A percentile compares a stretch with the other conserved stretches of the same genome.
phyloP scores from a whole-genome alignment of 1,284 basidiomycete species.

The Moesziomyces globuligerus region DNA sequence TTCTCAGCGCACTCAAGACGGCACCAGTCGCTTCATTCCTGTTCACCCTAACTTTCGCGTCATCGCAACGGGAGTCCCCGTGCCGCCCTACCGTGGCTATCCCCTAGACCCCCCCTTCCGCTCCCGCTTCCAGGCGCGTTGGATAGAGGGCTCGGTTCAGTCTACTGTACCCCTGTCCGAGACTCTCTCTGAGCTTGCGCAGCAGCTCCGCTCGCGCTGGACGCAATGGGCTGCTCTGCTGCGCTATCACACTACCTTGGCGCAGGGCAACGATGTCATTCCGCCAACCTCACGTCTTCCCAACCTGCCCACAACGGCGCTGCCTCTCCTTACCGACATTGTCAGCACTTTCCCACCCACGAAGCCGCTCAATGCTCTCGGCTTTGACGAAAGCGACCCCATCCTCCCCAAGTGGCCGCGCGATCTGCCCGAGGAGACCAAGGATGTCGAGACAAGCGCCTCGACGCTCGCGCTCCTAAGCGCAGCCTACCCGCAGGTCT shows the following conservation, averaged over 20 bases:
- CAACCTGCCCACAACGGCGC: constrained; percentile 59
- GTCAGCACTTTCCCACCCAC: constrained; percentile 56
- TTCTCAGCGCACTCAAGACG: too few species aligned
- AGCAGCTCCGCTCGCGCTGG: constrained; percentile 54
- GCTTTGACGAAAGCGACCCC: constrained; percentile 30
- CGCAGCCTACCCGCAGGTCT: constrained; percentile 61
- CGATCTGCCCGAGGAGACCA: constrained; percentile 15
- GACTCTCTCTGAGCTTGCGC: constrained; percentile 20
- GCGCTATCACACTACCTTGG: constrained; percentile 53
- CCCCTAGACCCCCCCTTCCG: constrained; percentile 69
- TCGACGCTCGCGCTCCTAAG: constrained; percentile 56
- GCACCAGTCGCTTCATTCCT: constrained; percentile 58
- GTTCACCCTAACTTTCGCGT: constrained; percentile 68
- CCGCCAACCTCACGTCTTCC: constrained; percentile 61
- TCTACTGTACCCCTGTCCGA: constrained; percentile 34
- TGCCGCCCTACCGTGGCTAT: constrained; percentile 67
- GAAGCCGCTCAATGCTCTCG: constrained; percentile 20
- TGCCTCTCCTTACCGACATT: constrained; percentile 59
- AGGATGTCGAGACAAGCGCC: constrained; percentile 34
- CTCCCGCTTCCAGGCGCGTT: constrained; percentile 67
- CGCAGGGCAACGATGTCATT: constrained; percentile 54
- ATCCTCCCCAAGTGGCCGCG: constrained; percentile 39
- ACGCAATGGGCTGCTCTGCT: constrained; percentile 54
- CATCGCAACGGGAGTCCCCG: constrained; percentile 66
- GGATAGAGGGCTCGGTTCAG: constrained; percentile 63